phyloP scores from a whole-genome alignment of 768 basidiomycete species.

The Tulasnella sp. region DNA sequence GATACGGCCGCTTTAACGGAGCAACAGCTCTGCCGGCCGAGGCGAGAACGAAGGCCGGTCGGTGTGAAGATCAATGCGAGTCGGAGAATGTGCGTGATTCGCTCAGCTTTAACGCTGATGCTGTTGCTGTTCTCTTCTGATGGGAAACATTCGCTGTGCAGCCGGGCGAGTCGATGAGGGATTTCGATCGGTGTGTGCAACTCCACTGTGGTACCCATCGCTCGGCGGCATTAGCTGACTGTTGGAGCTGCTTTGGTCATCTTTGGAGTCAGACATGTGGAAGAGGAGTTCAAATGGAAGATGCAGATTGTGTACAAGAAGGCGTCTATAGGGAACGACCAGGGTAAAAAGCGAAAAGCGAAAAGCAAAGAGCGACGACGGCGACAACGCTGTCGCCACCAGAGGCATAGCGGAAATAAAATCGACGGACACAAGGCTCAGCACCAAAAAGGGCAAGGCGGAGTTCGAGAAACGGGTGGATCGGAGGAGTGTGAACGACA shows the following conservation, averaged over 20 bases:
- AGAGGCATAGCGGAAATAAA: neutral
- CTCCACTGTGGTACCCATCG: neutral
- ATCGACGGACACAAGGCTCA: neutral
- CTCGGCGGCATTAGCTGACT: neutral
- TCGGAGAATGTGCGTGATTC: neutral
- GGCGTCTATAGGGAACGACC: neutral
- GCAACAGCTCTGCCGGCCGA: neutral
- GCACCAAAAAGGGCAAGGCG: neutral
- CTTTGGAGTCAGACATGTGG: conserved; percentile 1
- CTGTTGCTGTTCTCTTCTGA: neutral
- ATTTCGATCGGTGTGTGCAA: neutral
- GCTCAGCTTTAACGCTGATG: neutral
- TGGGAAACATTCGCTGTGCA: neutral
- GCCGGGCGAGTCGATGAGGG: conserved; percentile 3
- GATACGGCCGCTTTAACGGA: neutral
- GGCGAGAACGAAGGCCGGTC: neutral
- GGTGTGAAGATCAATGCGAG: conserved; percentile 1
- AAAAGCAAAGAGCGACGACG: neutral
- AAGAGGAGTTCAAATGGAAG: conserved; percentile 4
- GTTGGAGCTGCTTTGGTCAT: neutral
- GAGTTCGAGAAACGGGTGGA: neutral
- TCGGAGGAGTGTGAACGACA: conserved; percentile 11
- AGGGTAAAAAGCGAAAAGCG: neutral
- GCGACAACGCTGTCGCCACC: neutral
- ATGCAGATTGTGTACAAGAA: neutral